phyloP scores from a whole-genome alignment of 2,329 filamentous ascomycete genomes.

The Lasiodiplodia theobromae region DNA sequence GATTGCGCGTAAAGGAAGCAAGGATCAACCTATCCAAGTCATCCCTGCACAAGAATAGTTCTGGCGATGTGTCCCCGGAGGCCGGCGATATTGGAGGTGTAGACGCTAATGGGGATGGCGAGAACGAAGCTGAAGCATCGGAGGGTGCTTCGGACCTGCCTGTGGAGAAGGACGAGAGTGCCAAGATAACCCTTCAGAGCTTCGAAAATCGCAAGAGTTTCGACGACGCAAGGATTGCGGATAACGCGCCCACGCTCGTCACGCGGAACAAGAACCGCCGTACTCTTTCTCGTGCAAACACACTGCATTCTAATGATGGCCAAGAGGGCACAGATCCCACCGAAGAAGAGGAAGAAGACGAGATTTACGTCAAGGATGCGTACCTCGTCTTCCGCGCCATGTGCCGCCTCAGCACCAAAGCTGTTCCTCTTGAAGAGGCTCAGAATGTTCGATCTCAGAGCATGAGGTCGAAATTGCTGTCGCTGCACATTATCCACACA shows the following conservation, averaged over 20 bases:
- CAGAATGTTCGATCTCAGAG: slow-evolving; percentile 92
- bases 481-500: slow-evolving; percentile 93
- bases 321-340: slow-evolving; percentile 53
- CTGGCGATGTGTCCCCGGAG: slow-evolving; percentile 42
- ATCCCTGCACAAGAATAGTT: slow-evolving; percentile 47
- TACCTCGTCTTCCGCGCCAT: slow-evolving; percentile 97
- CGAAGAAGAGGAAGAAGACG: slow-evolving; percentile 80
- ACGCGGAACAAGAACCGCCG: slow-evolving; percentile 60
- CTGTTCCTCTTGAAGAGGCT: slow-evolving; percentile 86
- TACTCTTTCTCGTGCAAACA: slow-evolving; percentile 23
- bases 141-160: slow-evolving; percentile 52
- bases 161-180: slow-evolving; percentile 56
- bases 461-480: slow-evolving; percentile 96
- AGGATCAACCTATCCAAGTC: slow-evolving; percentile 64
- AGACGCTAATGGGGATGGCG: slow-evolving; percentile 51
- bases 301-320: slow-evolving; percentile 8
- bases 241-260: slow-evolving; percentile 72
- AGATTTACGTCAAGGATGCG: slow-evolving; percentile 95
- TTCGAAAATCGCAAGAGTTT: slow-evolving; percentile 72
- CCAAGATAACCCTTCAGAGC: slow-evolving; percentile 71
- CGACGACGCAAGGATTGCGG: slow-evolving; percentile 70
- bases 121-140: slow-evolving; percentile 39
- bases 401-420: slow-evolving; percentile 95
- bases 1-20: slow-evolving; percentile 86
- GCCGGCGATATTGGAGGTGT: slow-evolving; percentile 40